These are phyloP conservation scores for Huntiella decipiens DNA, from an alignment of 2,329 filamentous ascomycete species.

Conservation along the genomic window DNA sequence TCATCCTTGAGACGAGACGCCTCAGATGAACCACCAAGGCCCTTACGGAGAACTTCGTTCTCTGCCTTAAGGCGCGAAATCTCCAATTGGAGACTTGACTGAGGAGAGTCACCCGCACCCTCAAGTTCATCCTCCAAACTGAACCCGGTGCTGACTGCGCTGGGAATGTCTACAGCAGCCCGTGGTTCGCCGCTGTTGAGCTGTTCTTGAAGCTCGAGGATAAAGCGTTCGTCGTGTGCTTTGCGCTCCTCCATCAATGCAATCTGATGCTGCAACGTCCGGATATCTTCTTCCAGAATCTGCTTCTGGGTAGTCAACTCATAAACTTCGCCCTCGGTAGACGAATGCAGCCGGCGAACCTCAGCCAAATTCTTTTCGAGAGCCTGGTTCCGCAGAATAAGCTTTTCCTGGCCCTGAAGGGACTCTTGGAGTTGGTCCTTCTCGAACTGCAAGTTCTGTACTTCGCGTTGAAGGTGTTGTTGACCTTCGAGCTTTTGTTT, in stretches of 20 bases:
- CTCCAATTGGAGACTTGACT: conserved; percentile 28
- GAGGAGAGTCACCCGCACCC: conserved; percentile 15
- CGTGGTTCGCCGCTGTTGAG: conserved; percentile 20
- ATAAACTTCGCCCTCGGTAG: conserved; percentile 13
- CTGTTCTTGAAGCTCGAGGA: conserved; percentile 42
- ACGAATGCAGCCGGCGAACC: conserved; percentile 15
- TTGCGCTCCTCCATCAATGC: conserved; percentile 27
- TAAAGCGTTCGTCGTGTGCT: conserved; percentile 31
- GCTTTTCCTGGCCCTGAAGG: conserved; percentile 19
- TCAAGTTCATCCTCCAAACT: conserved; percentile 39
- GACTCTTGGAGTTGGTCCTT: conserved; percentile 33
- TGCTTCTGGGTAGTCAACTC: conserved; percentile 24
- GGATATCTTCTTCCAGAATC: conserved; percentile 26
- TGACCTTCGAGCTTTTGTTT: conserved; percentile 41
- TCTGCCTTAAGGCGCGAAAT: conserved; percentile 41
- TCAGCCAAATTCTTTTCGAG: conserved; percentile 19
- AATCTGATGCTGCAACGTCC: conserved; percentile 28
- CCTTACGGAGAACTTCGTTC: conserved; percentile 37
- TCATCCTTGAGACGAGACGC: conserved; percentile 35
- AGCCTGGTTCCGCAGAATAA: conserved; percentile 20
- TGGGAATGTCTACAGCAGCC: conserved; percentile 8
- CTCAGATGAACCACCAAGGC: conserved; percentile 33
- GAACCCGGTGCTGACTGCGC: conserved; percentile 15
- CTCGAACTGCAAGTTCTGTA: conserved; percentile 35
- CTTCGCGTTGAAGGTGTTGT: conserved; percentile 35